Evolutionary conservation across 2,329 filamentous ascomycete genomes (phyloP), one percentile per base, ranked within the genome.

Genomic region (Aspergillus fumigatiaffinis): DNA sequence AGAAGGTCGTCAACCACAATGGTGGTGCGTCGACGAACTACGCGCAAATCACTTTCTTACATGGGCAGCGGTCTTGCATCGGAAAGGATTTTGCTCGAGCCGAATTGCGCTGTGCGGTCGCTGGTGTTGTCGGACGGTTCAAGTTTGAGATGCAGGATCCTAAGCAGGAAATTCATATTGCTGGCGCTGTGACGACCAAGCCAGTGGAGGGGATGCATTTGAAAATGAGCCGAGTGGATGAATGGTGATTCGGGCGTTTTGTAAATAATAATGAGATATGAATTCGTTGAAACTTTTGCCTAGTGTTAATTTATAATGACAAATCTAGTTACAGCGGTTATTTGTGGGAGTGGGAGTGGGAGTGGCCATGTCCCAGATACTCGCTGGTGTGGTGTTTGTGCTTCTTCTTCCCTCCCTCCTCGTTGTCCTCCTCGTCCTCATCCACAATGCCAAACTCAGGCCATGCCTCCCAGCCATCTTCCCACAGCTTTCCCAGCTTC

Each of bases 381-480:
- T 73, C 68, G 47, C 70, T 73, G 10, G 68, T 66, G 17, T 63
- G 61, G 51, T 68, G 71, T 50, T 51, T 44, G 46, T 46, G 44
- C 51, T 41, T 44, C 59, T 54, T 61, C 48, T 52, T 61, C 53
- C 64, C 64, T 8, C 67, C 61, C 21, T 56, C 50, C 6, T 58
- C 58, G 25, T 64, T 35, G 4, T 69, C 69, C 20, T 72, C 60
- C 28, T 67, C 64, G 12, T 58, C 61, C 14, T 65, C 64, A 9
- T 68, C 69, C 4, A 67, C 66, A 64, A 80, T 77, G 26, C 21
- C 44, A 47, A 51, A 35, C 12, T 74, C 76, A 0, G 77, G 74
- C 84, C 83, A 86, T 50, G 82, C 80, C 6, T 82, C 81, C 63
- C 82, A 85, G 1, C 80, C 81, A 68, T 87, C 84, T 57, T 86